Percentiles rank a stretch among this genome's conserved stretches.
These are phyloP conservation scores for Astrothelium macrocarpum DNA, from an alignment of 495 filamentous ascomycete species.

Conservation along the genomic window DNA sequence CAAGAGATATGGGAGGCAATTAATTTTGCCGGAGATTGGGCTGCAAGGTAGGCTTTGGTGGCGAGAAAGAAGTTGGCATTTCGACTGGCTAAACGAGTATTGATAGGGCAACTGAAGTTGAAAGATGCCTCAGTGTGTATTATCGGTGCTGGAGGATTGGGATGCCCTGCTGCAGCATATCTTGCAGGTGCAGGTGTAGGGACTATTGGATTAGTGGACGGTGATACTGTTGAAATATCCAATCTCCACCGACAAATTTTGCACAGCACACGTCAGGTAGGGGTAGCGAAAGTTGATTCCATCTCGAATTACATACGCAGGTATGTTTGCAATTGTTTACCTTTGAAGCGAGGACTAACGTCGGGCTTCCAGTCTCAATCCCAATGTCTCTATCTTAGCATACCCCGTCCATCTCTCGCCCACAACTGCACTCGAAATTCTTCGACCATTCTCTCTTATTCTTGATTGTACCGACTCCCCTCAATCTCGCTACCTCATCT, in stretches of 20 bases:
- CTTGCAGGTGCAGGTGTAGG: constrained; percentile 81
- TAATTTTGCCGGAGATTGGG: constrained; percentile 81
- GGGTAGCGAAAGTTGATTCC: constrained; percentile 73
- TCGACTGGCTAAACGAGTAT: neutral
- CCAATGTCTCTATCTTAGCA: constrained; percentile 50
- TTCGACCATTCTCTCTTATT: constrained; percentile 65
- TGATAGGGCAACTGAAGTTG: constrained; percentile 65
- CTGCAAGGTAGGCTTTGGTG: constrained; percentile 47
- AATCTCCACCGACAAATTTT: constrained; percentile 91
- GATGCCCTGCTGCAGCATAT: constrained; percentile 85
- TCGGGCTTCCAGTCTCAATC: constrained; percentile 51
- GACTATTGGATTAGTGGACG: constrained; percentile 75
- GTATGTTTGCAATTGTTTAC: constrained; percentile 36
- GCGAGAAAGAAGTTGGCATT: constrained; percentile 10
- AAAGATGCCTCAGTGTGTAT: constrained; percentile 63
- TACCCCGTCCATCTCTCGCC: constrained; percentile 54
- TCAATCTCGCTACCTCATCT: constrained; percentile 82
- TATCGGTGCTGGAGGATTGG: constrained; percentile 85
- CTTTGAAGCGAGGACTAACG: neutral
- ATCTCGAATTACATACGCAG: constrained; percentile 55
- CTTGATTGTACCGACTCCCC: constrained; percentile 94
- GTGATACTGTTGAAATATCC: constrained; percentile 75
- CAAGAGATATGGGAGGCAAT: constrained; percentile 78
- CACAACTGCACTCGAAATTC: constrained; percentile 52
- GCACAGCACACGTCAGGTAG: constrained; percentile 60